phyloP scores from a whole-genome alignment of 108 stramenopile species.

The Fragilariopsis cylindrus region DNA sequence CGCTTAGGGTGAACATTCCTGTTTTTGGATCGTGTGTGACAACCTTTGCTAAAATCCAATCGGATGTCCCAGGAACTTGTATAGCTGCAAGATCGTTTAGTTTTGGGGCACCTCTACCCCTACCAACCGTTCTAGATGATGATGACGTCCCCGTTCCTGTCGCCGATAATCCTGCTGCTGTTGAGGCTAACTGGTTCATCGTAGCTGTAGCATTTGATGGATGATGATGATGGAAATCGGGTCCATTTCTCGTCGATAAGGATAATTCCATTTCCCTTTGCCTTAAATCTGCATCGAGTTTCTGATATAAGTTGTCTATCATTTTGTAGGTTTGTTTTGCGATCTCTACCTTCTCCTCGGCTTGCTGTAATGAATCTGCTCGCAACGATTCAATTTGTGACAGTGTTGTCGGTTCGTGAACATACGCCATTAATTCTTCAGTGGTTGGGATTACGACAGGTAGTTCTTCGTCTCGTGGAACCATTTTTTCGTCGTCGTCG shows the following conservation, averaged over 20 bases:
- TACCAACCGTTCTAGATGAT: too few species aligned
- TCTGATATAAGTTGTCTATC: constrained; percentile 60
- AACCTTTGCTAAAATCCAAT: constrained; percentile 90
- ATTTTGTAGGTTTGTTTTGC: constrained; percentile 60
- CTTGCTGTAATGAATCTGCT: constrained; percentile 44
- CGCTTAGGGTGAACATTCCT: constrained; percentile 66
- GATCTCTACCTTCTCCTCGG: constrained; percentile 69
- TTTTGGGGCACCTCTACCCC: constrained; percentile 17
- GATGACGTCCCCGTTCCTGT: constrained; percentile 16
- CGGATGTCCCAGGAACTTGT: constrained; percentile 57
- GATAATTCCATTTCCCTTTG: constrained; percentile 45
- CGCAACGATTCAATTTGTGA: constrained; percentile 41
- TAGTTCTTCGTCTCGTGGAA: neutral
- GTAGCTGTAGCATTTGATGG: neutral
- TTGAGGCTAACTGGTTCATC: neutral
- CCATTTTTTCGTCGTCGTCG: neutral
- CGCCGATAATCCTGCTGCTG: constrained; percentile 40
- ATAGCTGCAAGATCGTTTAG: constrained; percentile 80
- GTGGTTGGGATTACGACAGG: constrained; percentile 54
- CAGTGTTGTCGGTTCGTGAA: constrained; percentile 36
- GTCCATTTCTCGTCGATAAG: constrained; percentile 35
- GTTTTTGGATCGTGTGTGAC: constrained; percentile 63
- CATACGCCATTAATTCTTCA: constrained; percentile 48
- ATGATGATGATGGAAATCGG: neutral
- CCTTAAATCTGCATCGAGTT: constrained; percentile 65